These are phyloP conservation scores for Aquilaria malaccensis DNA, from an alignment of 345 rosid genomes.

Conservation along the genomic window DNA sequence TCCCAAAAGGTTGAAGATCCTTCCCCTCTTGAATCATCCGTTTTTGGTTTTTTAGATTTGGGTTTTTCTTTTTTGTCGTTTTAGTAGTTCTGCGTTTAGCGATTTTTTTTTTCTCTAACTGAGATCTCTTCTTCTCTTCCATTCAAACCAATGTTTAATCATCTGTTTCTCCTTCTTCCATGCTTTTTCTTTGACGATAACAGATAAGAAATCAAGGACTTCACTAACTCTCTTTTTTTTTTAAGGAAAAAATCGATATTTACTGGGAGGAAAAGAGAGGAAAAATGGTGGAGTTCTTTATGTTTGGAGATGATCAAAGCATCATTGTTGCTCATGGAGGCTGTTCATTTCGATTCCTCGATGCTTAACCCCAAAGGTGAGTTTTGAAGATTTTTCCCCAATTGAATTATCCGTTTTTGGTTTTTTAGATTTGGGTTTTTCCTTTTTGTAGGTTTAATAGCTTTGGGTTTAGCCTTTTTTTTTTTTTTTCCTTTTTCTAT, in stretches of 20 bases:
- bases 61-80: not conserved
- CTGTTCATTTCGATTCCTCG: constrained; percentile 29
- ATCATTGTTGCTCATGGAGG: constrained; percentile 25
- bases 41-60: no score
- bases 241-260: not conserved
- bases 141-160: not conserved
- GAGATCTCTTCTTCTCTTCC: constrained; percentile 7
- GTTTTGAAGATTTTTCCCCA: not conserved
- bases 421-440: not conserved
- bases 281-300: constrained; percentile 11
- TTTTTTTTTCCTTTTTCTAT: not conserved
- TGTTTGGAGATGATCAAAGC: constrained; percentile 30
- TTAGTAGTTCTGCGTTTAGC: constrained; percentile 3
- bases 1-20: no score
- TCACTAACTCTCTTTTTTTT: not conserved
- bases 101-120: no score
- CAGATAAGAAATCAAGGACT: not conserved
- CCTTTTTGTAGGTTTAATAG: not conserved
- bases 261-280: no score
- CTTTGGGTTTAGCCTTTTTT: not conserved
- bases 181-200: constrained; percentile 4
- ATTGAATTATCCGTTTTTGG: not conserved
- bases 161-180: not conserved
- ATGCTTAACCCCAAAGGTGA: constrained; percentile 45
- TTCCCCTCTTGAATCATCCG: no score